Percentiles rank a stretch among this genome's conserved stretches.
Conservation (phyloP, 2,329 filamentous ascomycete species). For the Dothideomycetes sp. region DNA sequence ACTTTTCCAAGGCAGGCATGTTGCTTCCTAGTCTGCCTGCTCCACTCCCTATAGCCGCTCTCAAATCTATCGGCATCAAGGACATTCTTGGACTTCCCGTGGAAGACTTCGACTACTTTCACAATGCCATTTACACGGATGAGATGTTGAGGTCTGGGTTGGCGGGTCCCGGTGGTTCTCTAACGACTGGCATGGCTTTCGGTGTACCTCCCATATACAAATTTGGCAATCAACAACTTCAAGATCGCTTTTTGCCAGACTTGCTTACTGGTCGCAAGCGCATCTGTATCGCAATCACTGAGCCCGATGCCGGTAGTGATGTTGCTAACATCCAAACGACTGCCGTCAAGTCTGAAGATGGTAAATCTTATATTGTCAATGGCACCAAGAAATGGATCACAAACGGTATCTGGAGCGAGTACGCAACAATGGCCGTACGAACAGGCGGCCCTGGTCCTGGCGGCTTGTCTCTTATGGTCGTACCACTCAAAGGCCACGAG, state of each 20-base stretch:
- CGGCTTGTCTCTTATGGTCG: conserved; percentile 59
- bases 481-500: conserved; percentile 57
- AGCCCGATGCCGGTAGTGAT: conserved; percentile 64
- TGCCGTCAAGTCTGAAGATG: conserved; percentile 52
- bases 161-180: conserved; percentile 51
- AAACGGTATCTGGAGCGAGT: conserved; percentile 62
- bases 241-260: conserved; percentile 59
- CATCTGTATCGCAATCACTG: conserved; percentile 68
- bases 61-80: conserved; percentile 56
- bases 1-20: conserved; percentile 59
- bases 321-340: conserved; percentile 65
- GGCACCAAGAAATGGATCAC: conserved; percentile 78
- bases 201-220: conserved; percentile 63
- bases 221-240: conserved; percentile 53
- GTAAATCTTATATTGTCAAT: conserved; percentile 61
- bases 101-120: conserved; percentile 65
- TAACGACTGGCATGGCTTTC: conserved; percentile 64
- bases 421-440: conserved; percentile 61
- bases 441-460: conserved; percentile 56
- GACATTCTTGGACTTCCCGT: conserved; percentile 58
- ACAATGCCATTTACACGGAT: conserved; percentile 60
- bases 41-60: conserved; percentile 58
- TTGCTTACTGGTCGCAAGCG: conserved; percentile 58
- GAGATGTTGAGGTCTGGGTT: conserved; percentile 61
- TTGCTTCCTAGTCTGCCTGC: conserved; percentile 61